Conservation (phyloP, 2,329 filamentous ascomycete genomes). For the Xenoacremonium recifei region DNA sequence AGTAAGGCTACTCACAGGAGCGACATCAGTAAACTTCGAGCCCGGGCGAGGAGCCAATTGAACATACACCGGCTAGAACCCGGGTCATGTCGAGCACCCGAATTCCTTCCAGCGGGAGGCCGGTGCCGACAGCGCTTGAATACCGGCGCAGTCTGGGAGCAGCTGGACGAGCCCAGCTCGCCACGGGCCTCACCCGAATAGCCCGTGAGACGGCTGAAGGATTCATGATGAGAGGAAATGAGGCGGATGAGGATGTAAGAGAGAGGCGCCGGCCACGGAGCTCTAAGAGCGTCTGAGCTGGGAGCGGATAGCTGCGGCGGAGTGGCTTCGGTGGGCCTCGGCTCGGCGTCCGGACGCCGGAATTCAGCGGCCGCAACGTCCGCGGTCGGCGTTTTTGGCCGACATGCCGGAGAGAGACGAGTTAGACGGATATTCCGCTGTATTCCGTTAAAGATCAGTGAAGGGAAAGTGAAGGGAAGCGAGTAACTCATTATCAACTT, state of each 20-base stretch:
- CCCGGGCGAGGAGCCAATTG: not conserved
- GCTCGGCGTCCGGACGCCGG: too few relatives aligned
- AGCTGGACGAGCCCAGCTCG: slow-evolving; percentile 11
- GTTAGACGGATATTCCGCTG: too few relatives aligned
- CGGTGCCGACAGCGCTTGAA: slow-evolving; percentile 26
- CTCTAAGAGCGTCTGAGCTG: not conserved
- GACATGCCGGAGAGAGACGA: too few relatives aligned
- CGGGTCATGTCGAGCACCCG: slow-evolving; percentile 95
- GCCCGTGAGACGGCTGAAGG: slow-evolving; percentile 15
- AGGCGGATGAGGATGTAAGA: not conserved
- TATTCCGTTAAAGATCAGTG: too few relatives aligned
- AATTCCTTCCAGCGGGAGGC: slow-evolving; percentile 75
- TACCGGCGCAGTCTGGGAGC: slow-evolving; percentile 26
- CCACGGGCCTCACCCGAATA: slow-evolving; percentile 15
- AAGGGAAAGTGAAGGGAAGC: too few relatives aligned
- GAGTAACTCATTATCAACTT: too few relatives aligned
- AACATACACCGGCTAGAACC: slow-evolving; percentile 84
- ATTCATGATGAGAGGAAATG: slow-evolving; percentile 12
- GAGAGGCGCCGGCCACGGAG: not conserved
- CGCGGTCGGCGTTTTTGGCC: too few relatives aligned
- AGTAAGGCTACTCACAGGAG: slow-evolving; percentile 71
- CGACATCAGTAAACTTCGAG: slow-evolving; percentile 1
- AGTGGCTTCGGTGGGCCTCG: slow-evolving; percentile 1
- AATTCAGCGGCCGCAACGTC: too few relatives aligned
- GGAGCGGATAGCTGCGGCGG: not conserved